phyloP scores from a whole-genome alignment of 2,329 filamentous ascomycete genomes.

The Claviceps sp. region DNA sequence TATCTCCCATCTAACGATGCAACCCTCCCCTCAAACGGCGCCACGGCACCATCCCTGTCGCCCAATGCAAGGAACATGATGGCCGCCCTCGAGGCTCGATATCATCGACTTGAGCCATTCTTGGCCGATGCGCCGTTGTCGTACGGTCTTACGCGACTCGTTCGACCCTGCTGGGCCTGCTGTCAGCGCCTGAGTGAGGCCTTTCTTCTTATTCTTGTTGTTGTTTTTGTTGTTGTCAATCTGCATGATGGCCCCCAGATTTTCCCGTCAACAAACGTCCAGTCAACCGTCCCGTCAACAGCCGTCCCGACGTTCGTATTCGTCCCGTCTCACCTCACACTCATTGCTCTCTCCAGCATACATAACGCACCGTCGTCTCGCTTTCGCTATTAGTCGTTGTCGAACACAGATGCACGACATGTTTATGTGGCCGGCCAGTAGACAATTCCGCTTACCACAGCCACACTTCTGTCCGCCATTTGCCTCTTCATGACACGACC shows the following conservation, averaged over 20 bases:
- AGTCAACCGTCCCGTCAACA: not conserved
- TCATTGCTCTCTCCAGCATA: not conserved
- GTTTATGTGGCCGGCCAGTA: not conserved
- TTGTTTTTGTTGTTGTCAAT: not conserved
- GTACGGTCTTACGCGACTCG: conserved; percentile 1
- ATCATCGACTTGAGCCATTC: not conserved
- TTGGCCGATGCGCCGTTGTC: not conserved
- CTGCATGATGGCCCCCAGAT: not conserved
- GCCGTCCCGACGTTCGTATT: not conserved
- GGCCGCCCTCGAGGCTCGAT: not conserved
- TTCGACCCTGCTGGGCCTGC: not conserved
- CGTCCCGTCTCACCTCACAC: not conserved
- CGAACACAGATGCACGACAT: not conserved
- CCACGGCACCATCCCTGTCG: not conserved
- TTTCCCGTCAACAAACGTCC: not conserved
- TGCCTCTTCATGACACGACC: not conserved
- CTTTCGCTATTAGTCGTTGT: not conserved
- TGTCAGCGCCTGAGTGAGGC: not conserved
- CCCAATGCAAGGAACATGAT: conserved; percentile 5
- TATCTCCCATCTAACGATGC: no score
- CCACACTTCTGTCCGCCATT: conserved; percentile 3
- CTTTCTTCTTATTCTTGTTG: not conserved
- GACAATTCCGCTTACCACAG: not conserved
- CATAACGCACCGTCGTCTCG: not conserved
- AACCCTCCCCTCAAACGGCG: not conserved